A percentile compares a stretch with the other conserved stretches of the same genome.
Evolutionary conservation across 805 yeast species (phyloP).

Genomic region (Yarrowia osloensis): DNA sequence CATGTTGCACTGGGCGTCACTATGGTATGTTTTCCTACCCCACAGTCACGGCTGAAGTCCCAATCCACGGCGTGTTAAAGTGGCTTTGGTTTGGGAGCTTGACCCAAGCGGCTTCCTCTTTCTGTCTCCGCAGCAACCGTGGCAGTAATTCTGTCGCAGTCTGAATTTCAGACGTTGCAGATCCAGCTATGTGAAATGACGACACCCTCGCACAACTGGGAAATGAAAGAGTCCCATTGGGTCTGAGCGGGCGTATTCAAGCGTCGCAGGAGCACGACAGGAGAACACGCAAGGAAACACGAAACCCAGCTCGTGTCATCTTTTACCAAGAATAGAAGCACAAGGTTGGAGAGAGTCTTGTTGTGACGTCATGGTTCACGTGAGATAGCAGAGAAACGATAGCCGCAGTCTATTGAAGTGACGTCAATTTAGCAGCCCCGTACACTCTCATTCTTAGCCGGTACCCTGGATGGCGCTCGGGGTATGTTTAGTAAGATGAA

Average conservation of each 20-base stretch:
- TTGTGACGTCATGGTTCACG: slow-evolving; percentile 4
- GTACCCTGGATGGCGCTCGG: not conserved
- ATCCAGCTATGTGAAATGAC: slow-evolving; percentile 15
- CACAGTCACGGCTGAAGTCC: slow-evolving; percentile 20
- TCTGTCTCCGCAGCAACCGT: slow-evolving; percentile 14
- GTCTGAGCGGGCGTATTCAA: not conserved
- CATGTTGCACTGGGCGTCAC: too few relatives aligned
- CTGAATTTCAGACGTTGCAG: not conserved
- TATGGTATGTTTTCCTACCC: not conserved
- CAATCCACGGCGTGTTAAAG: not conserved
- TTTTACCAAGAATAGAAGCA: not conserved
- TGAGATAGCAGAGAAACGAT: not conserved
- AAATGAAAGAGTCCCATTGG: not conserved
- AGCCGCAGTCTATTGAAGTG: not conserved
- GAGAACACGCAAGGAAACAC: not conserved
- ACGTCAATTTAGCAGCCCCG: not conserved
- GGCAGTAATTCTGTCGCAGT: not conserved
- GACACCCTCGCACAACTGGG: not conserved
- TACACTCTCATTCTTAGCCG: not conserved
- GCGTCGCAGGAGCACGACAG: not conserved
- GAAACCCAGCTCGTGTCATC: not conserved
- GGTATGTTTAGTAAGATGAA: not conserved
- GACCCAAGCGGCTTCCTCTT: not conserved
- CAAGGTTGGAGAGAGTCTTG: not conserved
- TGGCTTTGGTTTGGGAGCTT: not conserved